Conservation (phyloP, 2,329 filamentous ascomycete species). For the Fulvia fulva region DNA sequence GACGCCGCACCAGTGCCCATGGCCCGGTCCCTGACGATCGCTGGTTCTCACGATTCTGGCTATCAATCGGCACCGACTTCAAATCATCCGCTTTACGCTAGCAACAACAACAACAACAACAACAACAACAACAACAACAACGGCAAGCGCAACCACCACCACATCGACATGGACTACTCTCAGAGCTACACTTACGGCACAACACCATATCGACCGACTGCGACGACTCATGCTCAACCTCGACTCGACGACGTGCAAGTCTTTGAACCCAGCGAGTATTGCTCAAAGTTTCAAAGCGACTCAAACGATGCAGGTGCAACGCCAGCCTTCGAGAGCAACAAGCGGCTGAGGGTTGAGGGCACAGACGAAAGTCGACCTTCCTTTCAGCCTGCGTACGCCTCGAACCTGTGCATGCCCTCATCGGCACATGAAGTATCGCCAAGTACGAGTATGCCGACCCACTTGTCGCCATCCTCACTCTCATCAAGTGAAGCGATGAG, state of each 20-base stretch:
- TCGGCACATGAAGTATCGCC: constrained; percentile 22
- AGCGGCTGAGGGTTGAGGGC: constrained; percentile 25
- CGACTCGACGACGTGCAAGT: constrained; percentile 20
- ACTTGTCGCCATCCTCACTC: constrained; percentile 26
- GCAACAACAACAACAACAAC: constrained; percentile 19
- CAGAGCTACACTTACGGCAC: constrained; percentile 25
- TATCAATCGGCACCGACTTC: constrained; percentile 10
- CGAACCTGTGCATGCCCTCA: constrained; percentile 16
- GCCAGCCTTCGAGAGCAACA: constrained; percentile 15
- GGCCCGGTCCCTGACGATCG: constrained; percentile 12
- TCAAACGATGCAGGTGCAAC: constrained; percentile 17
- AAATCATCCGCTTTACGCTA: constrained; percentile 7
- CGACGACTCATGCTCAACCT: constrained; percentile 21
- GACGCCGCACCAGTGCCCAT: constrained; percentile 12
- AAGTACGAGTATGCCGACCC: constrained; percentile 28
- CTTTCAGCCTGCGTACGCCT: constrained; percentile 15
- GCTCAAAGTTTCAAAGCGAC: constrained; percentile 25
- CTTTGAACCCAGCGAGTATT: constrained; percentile 28
- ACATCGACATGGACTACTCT: constrained; percentile 23
- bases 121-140: constrained; percentile 25
- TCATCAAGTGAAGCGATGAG: constrained; percentile 39
- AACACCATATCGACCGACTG: constrained; percentile 15
- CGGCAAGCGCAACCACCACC: constrained; percentile 24
- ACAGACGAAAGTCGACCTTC: constrained; percentile 13
- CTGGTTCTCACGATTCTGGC: constrained; percentile 10